These are phyloP conservation scores for Cystoisospora suis DNA, from an alignment of 169 alveolate species.

Conservation along the genomic window DNA sequence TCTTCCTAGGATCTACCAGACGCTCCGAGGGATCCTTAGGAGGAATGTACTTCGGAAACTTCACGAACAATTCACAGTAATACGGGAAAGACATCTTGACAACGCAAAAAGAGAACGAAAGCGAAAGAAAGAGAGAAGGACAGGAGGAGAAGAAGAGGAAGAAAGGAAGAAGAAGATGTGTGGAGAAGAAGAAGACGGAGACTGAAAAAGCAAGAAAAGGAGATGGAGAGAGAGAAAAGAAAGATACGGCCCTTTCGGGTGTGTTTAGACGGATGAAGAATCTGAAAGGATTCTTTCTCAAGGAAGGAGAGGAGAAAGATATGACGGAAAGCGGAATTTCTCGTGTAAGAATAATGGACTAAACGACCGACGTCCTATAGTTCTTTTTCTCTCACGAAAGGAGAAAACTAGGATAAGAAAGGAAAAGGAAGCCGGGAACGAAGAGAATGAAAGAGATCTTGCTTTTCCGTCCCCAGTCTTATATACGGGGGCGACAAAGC, in stretches of 20 bases:
- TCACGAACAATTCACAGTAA: slow-evolving; percentile 72
- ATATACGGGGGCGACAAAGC: background rate
- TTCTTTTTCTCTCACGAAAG: too few relatives aligned
- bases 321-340: too few relatives aligned
- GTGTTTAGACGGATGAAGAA: too few relatives aligned
- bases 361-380: too few relatives aligned
- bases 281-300: too few relatives aligned
- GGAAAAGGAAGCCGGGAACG: background rate
- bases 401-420: background rate
- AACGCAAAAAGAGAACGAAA: background rate
- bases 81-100: slow-evolving; percentile 74
- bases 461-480: too few relatives aligned
- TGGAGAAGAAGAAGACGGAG: background rate
- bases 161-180: background rate
- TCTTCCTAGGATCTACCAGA: slow-evolving; percentile 75
- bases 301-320: background rate
- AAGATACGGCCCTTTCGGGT: too few relatives aligned
- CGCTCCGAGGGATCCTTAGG: slow-evolving; percentile 75
- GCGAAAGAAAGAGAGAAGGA: background rate
- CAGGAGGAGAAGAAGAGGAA: background rate
- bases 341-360: too few relatives aligned
- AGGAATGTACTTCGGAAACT: slow-evolving; percentile 72
- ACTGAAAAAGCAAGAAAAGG: background rate
- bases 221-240: too few relatives aligned
- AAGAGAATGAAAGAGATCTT: background rate